Percentiles rank a stretch among this genome's conserved stretches.
Evolutionary conservation across 148 eudicot species (phyloP).

Genomic region (Chenopodium formosanum): DNA sequence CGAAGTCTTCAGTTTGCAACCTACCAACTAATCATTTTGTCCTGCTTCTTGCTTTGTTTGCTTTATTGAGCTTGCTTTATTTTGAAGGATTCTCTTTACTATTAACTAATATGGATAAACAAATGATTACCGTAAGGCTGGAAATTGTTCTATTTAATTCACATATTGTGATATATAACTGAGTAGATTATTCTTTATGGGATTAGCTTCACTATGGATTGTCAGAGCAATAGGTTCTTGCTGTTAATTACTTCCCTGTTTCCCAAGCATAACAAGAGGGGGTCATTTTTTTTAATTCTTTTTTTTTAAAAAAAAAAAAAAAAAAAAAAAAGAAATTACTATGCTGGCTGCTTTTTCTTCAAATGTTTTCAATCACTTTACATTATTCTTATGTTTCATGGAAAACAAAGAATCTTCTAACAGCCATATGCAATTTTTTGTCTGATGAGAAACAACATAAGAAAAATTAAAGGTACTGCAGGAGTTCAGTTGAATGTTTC

Average conservation of each 20-base stretch:
- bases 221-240: background rate
- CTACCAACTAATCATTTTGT: conserved; percentile 3
- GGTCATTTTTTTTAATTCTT: too few relatives aligned
- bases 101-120: background rate
- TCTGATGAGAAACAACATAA: too few relatives aligned
- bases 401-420: too few relatives aligned
- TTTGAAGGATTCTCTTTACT: background rate
- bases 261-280: background rate
- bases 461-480: too few relatives aligned
- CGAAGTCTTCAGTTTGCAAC: background rate
- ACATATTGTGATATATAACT: background rate
- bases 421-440: too few relatives aligned
- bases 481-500: too few relatives aligned
- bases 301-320: too few relatives aligned
- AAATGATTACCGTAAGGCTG: background rate
- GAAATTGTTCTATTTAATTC: background rate
- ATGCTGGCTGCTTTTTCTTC: too few relatives aligned
- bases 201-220: background rate
- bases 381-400: too few relatives aligned
- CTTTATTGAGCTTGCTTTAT: conserved; percentile 15
- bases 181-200: background rate
- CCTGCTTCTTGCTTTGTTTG: conserved; percentile 1
- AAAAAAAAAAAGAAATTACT: too few relatives aligned
- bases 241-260: background rate
- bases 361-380: too few relatives aligned